Conservation (phyloP, 495 filamentous ascomycete genomes). For the Tuber microsphaerosporum region DNA sequence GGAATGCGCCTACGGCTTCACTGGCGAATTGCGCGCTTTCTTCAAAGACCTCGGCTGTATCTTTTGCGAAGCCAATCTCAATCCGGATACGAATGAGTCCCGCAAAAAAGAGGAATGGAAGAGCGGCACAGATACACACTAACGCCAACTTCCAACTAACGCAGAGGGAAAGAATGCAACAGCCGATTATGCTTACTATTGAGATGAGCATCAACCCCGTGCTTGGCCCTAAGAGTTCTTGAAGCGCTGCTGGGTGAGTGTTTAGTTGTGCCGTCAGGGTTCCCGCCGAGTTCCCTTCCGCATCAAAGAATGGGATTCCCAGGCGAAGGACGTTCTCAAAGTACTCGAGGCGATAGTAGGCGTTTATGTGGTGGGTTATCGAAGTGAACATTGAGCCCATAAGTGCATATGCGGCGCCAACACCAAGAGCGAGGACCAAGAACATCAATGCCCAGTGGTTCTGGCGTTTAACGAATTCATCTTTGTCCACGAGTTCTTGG, state of each 20-base stretch:
- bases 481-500: constrained; percentile 21
- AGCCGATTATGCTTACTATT: constrained; percentile 50
- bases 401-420: constrained; percentile 44
- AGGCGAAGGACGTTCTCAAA: constrained; percentile 45
- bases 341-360: constrained; percentile 45
- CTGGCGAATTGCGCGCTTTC: constrained; percentile 45
- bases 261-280: constrained; percentile 55
- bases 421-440: constrained; percentile 48
- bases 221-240: constrained; percentile 57
- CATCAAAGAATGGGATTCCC: constrained; percentile 57
- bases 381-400: constrained; percentile 42
- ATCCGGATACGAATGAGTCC: constrained; percentile 52
- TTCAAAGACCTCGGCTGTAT: constrained; percentile 46
- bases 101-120: constrained; percentile 50
- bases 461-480: constrained; percentile 39
- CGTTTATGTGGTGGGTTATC: constrained; percentile 26
- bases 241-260: constrained; percentile 54
- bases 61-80: constrained; percentile 50
- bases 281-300: constrained; percentile 55
- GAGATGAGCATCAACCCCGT: constrained; percentile 50
- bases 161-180: constrained; percentile 49
- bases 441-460: constrained; percentile 56
- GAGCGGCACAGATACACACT: constrained; percentile 49
- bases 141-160: constrained; percentile 58
- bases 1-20: constrained; percentile 52